phyloP scores from a whole-genome alignment of 192 early-diverging fungal genomes.

The Paraglomus brasilianum region DNA sequence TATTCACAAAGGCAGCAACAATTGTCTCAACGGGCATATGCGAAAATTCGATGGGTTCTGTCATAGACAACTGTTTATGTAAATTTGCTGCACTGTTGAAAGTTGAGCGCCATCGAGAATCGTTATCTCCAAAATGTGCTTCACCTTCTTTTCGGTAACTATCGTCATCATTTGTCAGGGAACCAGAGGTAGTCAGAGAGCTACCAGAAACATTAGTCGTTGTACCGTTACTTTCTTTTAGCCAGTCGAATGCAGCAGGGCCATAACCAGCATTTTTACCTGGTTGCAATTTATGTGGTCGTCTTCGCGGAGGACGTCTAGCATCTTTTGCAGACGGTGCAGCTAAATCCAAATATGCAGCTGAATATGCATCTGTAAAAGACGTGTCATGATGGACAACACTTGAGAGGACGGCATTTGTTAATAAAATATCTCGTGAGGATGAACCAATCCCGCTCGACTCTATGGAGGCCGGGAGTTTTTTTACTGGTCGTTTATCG shows the following conservation, averaged over 20 bases:
- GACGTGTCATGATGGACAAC: constrained; percentile 2
- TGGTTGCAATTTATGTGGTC: background rate
- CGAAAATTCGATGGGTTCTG: background rate
- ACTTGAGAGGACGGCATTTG: constrained; percentile 10
- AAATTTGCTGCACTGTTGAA: background rate
- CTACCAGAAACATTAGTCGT: background rate
- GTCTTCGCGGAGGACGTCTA: constrained; percentile 15
- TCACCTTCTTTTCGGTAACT: background rate
- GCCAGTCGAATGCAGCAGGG: background rate
- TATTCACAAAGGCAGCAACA: constrained; percentile 61
- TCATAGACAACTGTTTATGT: background rate
- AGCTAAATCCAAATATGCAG: constrained; percentile 42
- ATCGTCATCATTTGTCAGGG: background rate
- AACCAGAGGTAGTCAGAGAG: background rate
- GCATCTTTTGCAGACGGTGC: constrained; percentile 11
- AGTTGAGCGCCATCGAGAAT: background rate
- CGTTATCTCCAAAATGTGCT: background rate
- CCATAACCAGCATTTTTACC: background rate
- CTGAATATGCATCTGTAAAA: constrained; percentile 14
- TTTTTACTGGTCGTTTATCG: constrained; percentile 27
- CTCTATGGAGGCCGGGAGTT: constrained; percentile 5
- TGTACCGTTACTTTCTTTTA: constrained; percentile 14
- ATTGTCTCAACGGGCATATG: constrained; percentile 55
- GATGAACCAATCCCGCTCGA: background rate
- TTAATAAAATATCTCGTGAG: background rate